Base-by-base conservation (phyloP, 306 rosid genomes). In the Prunus armeniaca region DNA sequence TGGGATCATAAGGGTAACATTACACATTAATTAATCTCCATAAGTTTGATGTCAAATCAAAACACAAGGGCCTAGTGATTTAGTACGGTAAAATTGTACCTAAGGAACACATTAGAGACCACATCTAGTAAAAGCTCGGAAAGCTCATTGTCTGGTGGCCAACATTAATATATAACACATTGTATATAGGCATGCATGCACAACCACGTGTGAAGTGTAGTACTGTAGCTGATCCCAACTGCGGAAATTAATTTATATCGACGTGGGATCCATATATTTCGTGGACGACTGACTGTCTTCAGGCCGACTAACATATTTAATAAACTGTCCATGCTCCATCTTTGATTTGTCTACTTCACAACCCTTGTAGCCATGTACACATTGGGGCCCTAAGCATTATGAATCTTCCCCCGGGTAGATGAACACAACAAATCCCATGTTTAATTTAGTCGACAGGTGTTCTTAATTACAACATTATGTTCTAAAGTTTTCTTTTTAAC, bases 301-400 rank as follows among this genome's bases (percentile, higher is more conserved):
- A 14, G 9, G 19, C 38, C 9, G 4, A 60, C 65, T 24, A 60
- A 60, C 38, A 60, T 4, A 60, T 12, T 60, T 60, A 19, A 60
- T 60, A 28, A 25, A 0, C 54, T 13, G 73, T 76, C 55, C 55
- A 54, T 64, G 20, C 43, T 47, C 9, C 2, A 27, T 65, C 19
- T 27, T 54, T 65, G 82, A 65, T 65, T 67, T 28, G 73, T 73
- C 78, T 65, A 57, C 74, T 43, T 65, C 51, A 65, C 4, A 25
- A 38, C 27, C 32, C n/a, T 4, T 19, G 67, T 38, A 57, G 58
- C 52, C 62, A 75, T 56, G 24, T 1, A 75, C 52, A 2, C 65
- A 50, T 7, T 28, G 76, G 81, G 81, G 28, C 76, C 81, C 3
- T 27, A 20, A 77, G 11, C 70, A 18, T 27, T 27, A 47, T 25